Conservation (phyloP, 2,329 filamentous ascomycete genomes). For the Neonectria sp. region DNA sequence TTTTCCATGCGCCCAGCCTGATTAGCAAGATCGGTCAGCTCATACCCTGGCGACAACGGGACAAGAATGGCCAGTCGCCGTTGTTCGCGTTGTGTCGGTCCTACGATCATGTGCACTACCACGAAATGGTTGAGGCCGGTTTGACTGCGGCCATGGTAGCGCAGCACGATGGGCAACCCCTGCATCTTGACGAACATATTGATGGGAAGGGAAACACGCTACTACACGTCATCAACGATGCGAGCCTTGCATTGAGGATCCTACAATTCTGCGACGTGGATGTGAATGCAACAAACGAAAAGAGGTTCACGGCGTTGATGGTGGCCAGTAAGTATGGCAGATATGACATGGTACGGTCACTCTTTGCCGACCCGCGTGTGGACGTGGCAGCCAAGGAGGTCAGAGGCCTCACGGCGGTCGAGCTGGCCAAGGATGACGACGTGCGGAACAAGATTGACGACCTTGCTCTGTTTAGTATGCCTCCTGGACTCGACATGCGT, state of each 20-base stretch:
- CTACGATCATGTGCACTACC: slow-evolving; percentile 92
- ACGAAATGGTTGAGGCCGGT: slow-evolving; percentile 87
- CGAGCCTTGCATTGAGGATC: slow-evolving; percentile 81
- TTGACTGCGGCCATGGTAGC: slow-evolving; percentile 80
- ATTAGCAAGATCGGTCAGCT: slow-evolving; percentile 83
- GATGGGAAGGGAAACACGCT: slow-evolving; percentile 95
- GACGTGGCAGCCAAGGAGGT: slow-evolving; percentile 88
- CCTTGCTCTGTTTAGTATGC: slow-evolving; percentile 84
- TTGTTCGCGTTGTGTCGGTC: slow-evolving; percentile 95
- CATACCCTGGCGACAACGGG: slow-evolving; percentile 90
- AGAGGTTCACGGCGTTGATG: slow-evolving; percentile 95
- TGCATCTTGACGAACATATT: slow-evolving; percentile 93
- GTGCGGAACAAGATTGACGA: slow-evolving; percentile 97
- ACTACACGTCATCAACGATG: slow-evolving; percentile 94
- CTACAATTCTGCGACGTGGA: slow-evolving; percentile 92
- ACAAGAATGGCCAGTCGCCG: slow-evolving; percentile 98
- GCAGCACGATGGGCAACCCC: slow-evolving; percentile 83
- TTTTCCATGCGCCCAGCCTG: slow-evolving; percentile 90
- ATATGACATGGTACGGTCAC: slow-evolving; percentile 89
- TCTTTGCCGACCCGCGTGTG: slow-evolving; percentile 90
- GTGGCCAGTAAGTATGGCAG: slow-evolving; percentile 98
- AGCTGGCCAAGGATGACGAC: slow-evolving; percentile 97
- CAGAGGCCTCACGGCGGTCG: slow-evolving; percentile 92
- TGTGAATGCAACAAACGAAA: slow-evolving; percentile 95
- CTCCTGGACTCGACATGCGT: slow-evolving; percentile 80